Conservation (phyloP, 2,329 filamentous ascomycete genomes). For the Calonectria multiphialidica region DNA sequence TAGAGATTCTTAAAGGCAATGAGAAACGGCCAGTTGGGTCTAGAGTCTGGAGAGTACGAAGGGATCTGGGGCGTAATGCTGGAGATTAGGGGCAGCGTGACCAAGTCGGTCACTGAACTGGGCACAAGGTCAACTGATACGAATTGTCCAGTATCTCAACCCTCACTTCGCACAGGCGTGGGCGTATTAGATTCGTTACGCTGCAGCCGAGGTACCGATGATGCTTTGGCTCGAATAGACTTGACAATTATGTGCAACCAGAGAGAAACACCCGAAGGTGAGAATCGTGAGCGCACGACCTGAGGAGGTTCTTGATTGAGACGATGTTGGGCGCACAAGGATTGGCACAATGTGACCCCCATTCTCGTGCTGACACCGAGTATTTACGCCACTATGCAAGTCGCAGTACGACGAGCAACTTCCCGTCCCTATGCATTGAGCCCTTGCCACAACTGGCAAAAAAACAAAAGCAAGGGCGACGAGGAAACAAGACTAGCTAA, state of each 20-base stretch:
- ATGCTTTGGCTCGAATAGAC: not conserved
- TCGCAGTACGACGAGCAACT: not conserved
- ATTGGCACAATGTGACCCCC: not conserved
- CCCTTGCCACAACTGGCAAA: not conserved
- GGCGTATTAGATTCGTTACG: not conserved
- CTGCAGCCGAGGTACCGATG: not conserved
- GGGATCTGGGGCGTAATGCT: slow-evolving; percentile 66
- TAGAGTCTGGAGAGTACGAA: slow-evolving; percentile 72
- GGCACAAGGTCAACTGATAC: not conserved
- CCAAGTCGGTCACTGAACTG: not conserved
- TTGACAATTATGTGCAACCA: not conserved
- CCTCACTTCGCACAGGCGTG: not conserved
- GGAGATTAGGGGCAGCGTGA: slow-evolving; percentile 39
- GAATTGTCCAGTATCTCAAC: not conserved
- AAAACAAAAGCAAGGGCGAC: not conserved
- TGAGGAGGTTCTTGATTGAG: not conserved
- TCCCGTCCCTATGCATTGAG: not conserved
- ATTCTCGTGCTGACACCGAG: not conserved
- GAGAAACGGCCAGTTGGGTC: slow-evolving; percentile 69
- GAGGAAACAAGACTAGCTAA: not conserved
- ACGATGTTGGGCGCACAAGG: not conserved
- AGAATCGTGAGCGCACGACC: not conserved
- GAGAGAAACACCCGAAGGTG: not conserved
- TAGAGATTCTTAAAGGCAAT: slow-evolving; percentile 67
- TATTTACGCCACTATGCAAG: not conserved